Base-by-base conservation (phyloP, 2,329 filamentous ascomycete genomes). In the Eutypa lata region DNA sequence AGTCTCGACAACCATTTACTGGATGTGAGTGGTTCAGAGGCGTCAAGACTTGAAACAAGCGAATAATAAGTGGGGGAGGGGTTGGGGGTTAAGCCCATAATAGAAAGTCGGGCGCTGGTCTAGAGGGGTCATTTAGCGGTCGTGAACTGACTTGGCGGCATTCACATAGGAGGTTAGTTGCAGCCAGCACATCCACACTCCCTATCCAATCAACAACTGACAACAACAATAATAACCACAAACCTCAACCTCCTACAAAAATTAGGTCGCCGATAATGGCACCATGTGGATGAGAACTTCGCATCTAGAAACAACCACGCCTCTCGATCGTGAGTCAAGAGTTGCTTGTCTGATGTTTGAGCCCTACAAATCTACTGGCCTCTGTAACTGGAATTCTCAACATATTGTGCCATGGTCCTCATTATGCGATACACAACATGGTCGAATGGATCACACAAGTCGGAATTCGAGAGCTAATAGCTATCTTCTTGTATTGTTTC, bases 41-140 rank as follows among this genome's bases (percentile, higher is more conserved):
- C 56, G 44, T 57, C 56, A 42, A 58, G 55, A 65, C 53, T 61
- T 67, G 64, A 67, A 67, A 67, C 64, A 67, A 61, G 59, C 58
- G 60, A 62, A 10, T 16, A 35, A 35, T 45, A 26, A 45, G 42
- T 45, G 42, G 42, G 57, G 57, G 54, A 56, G 59, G 58, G 52
- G 58, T 53, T 62, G 59, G 53, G 59, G 50, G 54, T 44, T 53
- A 19, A 54, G 59, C 58, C 56, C 26, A 21, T 45, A 45, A 45
- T 11, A 45, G 42, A 45, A 45, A 28, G 35, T 38, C 42, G n/a
- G 21, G 22, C 42, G 22, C 42, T 45, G 42, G 21, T 13, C 22
- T 21, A 24, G 42, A 45, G 42, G 35, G n/a, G 35, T 38, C n/a
- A 31, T 7, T 38, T 38, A 38, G 35, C n/a, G n/a, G 21, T 45